These are phyloP conservation scores for Plasmodium gonderi DNA, from an alignment of 169 alveolate genomes.

Conservation along the genomic window DNA sequence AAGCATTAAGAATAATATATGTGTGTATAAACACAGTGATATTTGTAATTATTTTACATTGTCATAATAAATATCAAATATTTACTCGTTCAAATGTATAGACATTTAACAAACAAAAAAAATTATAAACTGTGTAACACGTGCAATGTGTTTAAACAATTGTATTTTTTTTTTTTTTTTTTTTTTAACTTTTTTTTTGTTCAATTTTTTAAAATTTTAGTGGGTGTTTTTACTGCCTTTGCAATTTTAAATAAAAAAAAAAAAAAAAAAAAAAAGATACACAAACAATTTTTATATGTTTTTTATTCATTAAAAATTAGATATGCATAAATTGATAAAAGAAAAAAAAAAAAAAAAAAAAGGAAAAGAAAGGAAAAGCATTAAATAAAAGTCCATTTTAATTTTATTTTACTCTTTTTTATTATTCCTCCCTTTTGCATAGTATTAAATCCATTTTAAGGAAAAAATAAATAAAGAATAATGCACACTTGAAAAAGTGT, in stretches of 20 bases:
- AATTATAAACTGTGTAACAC: neutral
- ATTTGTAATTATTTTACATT: neutral
- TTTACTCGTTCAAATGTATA: neutral
- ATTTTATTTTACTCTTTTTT: too few species aligned
- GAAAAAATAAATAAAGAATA: neutral
- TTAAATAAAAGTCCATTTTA: neutral
- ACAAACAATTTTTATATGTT: neutral
- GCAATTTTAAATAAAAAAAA: neutral
- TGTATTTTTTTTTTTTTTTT: slow-evolving; percentile 5
- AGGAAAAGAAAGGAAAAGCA: too few species aligned
- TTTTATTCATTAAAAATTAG: neutral
- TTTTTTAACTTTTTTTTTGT: neutral
- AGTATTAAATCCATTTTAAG: neutral
- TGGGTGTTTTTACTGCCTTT: neutral
- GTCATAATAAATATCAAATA: neutral
- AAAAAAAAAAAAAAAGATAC: slow-evolving; percentile 3
- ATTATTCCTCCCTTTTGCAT: neutral
- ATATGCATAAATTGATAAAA: neutral
- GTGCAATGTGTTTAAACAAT: neutral
- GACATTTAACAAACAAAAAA: slow-evolving; percentile 2
- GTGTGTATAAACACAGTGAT: neutral
- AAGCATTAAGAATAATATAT: neutral
- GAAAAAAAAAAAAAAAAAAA: neutral
- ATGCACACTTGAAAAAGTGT: slow-evolving; percentile 22
- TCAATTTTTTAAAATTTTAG: neutral